These are phyloP conservation scores for Canavalia ensiformis DNA, from an alignment of 306 rosid genomes.

Conservation along the genomic window DNA sequence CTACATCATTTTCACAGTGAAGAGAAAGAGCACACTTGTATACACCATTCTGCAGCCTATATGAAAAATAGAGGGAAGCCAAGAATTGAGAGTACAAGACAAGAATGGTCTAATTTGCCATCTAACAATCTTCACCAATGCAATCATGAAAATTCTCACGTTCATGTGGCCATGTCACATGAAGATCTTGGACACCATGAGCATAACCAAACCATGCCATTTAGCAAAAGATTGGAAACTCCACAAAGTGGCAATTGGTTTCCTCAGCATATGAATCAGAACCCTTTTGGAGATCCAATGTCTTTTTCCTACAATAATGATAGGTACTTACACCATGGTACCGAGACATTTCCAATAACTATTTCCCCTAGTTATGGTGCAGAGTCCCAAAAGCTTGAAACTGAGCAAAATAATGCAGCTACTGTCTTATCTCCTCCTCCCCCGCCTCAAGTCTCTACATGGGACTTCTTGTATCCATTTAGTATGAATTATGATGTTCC, in stretches of 20 bases:
- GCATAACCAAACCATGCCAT: neutral
- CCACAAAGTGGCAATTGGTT: neutral
- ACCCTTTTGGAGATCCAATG: conserved; percentile 26
- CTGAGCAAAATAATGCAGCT: conserved; percentile 1
- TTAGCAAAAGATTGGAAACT: conserved; percentile 7
- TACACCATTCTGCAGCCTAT: neutral
- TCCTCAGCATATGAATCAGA: conserved; percentile 15
- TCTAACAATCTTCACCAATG: neutral
- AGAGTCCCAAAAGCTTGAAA: conserved; percentile 42
- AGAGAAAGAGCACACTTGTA: neutral
- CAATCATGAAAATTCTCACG: neutral
- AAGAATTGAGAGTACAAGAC: neutral
- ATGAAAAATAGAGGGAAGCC: neutral
- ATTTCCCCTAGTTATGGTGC: neutral
- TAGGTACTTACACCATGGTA: conserved; percentile 21
- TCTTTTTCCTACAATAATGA: neutral
- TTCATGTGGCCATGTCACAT: neutral
- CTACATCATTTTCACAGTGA: conserved; percentile 14
- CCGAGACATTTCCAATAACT: conserved; percentile 18
- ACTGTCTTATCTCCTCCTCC: conserved; percentile 24
- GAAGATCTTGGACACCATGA: conserved; percentile 8
- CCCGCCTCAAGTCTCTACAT: conserved; percentile 30
- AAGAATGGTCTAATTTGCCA: conserved; percentile 1
- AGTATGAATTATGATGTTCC: conserved; percentile 28
- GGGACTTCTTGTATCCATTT: conserved; percentile 46